Conservation (phyloP, 108 stramenopile species). For the Aurantiochytrium sp. region DNA sequence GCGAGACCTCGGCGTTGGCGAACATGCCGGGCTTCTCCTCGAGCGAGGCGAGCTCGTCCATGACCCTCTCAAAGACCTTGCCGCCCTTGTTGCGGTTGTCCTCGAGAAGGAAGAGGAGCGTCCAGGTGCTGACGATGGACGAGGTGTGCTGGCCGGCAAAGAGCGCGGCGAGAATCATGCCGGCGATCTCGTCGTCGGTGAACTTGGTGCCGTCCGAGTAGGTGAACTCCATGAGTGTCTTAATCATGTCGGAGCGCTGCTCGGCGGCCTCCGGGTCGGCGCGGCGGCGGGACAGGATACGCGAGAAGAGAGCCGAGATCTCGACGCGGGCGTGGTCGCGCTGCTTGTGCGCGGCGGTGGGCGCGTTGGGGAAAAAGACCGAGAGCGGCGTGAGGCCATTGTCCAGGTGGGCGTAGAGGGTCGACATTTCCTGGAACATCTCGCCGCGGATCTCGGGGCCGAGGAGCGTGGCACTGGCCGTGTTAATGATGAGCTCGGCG, state of each 20-base stretch:
- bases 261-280: conserved; percentile 62
- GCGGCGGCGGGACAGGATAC: conserved; percentile 80
- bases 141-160: conserved; percentile 99
- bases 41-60: neutral
- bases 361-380: conserved; percentile 92
- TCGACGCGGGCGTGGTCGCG: conserved; percentile 68
- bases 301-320: conserved; percentile 84
- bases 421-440: conserved; percentile 84
- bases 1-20: conserved; percentile 41
- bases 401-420: conserved; percentile 92
- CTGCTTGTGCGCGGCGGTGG: conserved; percentile 71
- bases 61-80: conserved; percentile 10
- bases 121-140: conserved; percentile 93
- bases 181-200: conserved; percentile 91
- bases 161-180: conserved; percentile 90
- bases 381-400: conserved; percentile 93
- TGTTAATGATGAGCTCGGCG: conserved; percentile 90
- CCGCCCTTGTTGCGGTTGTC: conserved; percentile 67
- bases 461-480: conserved; percentile 88
- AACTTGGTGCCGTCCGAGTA: conserved; percentile 88
- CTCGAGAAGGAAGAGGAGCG: conserved; percentile 69
- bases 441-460: conserved; percentile 96
- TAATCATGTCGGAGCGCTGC: conserved; percentile 87
- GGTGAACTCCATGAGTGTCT: conserved; percentile 91
- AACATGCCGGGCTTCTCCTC: conserved; percentile 26